phyloP scores from a whole-genome alignment of 2,329 filamentous ascomycete species.

The Biscogniauxia mediterranea region DNA sequence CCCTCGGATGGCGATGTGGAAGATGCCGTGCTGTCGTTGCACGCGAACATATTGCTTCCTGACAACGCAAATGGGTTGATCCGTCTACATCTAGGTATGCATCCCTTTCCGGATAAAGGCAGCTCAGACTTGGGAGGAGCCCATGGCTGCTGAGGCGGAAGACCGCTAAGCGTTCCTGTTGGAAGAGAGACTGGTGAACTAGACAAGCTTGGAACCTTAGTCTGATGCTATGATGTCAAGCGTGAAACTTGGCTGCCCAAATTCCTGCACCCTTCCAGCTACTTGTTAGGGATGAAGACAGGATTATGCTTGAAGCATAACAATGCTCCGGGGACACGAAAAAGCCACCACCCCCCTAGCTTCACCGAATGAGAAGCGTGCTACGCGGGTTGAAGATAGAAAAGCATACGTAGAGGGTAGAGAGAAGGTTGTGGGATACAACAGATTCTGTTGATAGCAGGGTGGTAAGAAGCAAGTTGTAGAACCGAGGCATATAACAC shows the following conservation, averaged over 20 bases:
- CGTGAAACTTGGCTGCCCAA: not conserved
- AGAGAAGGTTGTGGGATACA: not conserved
- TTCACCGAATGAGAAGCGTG: not conserved
- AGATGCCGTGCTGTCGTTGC: not conserved
- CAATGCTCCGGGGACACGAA: not conserved
- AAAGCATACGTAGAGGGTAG: not conserved
- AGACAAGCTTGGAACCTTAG: not conserved
- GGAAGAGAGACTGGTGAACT: not conserved
- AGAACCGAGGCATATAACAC: not conserved
- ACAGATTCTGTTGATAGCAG: not conserved
- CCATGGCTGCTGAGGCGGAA: not conserved
- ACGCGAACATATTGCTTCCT: not conserved
- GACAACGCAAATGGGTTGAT: not conserved
- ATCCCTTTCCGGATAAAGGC: not conserved
- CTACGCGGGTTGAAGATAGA: not conserved
- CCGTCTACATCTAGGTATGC: not conserved
- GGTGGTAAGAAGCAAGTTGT: not conserved
- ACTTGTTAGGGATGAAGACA: not conserved
- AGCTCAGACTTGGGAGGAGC: not conserved
- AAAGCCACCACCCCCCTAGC: not conserved
- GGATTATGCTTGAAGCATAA: not conserved
- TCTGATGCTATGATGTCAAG: not conserved
- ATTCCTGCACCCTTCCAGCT: not conserved
- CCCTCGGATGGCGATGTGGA: not conserved
- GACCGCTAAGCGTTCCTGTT: not conserved